Conservation (phyloP, 345 rosid genomes). For the Pistacia atlantica region DNA sequence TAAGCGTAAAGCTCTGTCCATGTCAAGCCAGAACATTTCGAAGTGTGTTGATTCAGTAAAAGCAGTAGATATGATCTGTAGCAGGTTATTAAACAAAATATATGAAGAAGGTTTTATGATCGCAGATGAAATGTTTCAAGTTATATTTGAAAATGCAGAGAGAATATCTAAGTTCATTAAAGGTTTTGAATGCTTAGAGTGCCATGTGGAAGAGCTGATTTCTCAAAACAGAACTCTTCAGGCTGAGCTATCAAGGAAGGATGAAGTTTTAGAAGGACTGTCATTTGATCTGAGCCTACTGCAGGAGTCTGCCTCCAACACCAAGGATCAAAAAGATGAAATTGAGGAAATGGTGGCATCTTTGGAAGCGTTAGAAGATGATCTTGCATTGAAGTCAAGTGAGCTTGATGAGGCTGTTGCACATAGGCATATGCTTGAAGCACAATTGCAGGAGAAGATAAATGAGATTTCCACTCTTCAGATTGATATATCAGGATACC, state of each 20-base stretch:
- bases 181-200: slow-evolving; percentile 56
- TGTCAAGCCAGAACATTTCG: slow-evolving; percentile 34
- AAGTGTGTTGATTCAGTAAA: slow-evolving; percentile 37
- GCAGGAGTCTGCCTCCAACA: slow-evolving; percentile 88
- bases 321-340: slow-evolving; percentile 80
- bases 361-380: slow-evolving; percentile 68
- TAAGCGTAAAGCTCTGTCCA: slow-evolving; percentile 32
- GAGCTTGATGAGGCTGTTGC: slow-evolving; percentile 62
- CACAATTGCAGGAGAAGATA: slow-evolving; percentile 66
- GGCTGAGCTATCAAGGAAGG: slow-evolving; percentile 75
- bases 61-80: slow-evolving; percentile 21
- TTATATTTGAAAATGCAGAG: slow-evolving; percentile 49
- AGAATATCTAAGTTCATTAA: slow-evolving; percentile 47
- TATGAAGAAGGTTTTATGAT: slow-evolving; percentile 35
- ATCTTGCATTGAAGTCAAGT: slow-evolving; percentile 56
- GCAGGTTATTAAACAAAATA: slow-evolving; percentile 25
- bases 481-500: slow-evolving; percentile 39
- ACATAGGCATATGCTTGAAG: slow-evolving; percentile 53
- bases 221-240: slow-evolving; percentile 59
- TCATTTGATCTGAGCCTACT: slow-evolving; percentile 81
- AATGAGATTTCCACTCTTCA: slow-evolving; percentile 52
- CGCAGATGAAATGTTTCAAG: slow-evolving; percentile 46
- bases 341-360: slow-evolving; percentile 63
- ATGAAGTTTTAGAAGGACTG: slow-evolving; percentile 77
- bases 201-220: slow-evolving; percentile 46